Percentiles rank a stretch among this genome's conserved stretches.
Conservation (phyloP, 176 grass and related monocot genomes). For the Avena eriantha region DNA sequence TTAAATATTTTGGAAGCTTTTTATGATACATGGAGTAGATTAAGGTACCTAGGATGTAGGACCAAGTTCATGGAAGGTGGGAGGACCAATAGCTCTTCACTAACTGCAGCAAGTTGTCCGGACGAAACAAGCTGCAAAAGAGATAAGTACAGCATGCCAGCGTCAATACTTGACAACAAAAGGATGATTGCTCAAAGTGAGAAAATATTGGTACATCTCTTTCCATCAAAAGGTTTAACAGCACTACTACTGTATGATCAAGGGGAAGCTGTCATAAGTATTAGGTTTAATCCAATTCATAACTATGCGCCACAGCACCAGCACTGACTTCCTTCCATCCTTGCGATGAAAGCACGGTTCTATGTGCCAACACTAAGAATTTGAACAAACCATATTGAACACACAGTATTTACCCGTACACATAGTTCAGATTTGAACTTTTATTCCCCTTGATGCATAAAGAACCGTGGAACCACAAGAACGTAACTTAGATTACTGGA, state of each 20-base stretch:
- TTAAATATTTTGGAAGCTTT: background rate
- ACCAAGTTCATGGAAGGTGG: background rate
- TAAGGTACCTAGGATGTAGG: background rate
- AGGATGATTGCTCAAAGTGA: too few species aligned
- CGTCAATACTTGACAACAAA: too few species aligned
- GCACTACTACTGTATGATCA: too few species aligned
- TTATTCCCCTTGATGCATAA: conserved; percentile 89
- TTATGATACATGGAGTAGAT: background rate
- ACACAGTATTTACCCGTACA: conserved; percentile 51
- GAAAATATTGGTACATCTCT: too few species aligned
- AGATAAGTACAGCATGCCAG: too few species aligned
- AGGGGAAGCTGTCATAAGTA: too few species aligned
- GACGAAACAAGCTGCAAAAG: background rate
- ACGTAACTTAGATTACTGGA: conserved; percentile 17
- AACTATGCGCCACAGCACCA: background rate
- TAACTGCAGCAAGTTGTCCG: background rate
- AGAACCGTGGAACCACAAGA: conserved; percentile 59
- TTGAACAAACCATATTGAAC: background rate
- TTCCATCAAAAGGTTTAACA: too few species aligned
- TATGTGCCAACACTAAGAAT: background rate
- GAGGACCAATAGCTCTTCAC: background rate
- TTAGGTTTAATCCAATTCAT: background rate
- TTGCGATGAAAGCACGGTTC: conserved; percentile 23
- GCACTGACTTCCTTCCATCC: background rate
- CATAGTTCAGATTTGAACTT: conserved; percentile 68